Base-by-base conservation (phyloP, 768 basidiomycete species). In the Sistotremastrum niveocremeum region DNA sequence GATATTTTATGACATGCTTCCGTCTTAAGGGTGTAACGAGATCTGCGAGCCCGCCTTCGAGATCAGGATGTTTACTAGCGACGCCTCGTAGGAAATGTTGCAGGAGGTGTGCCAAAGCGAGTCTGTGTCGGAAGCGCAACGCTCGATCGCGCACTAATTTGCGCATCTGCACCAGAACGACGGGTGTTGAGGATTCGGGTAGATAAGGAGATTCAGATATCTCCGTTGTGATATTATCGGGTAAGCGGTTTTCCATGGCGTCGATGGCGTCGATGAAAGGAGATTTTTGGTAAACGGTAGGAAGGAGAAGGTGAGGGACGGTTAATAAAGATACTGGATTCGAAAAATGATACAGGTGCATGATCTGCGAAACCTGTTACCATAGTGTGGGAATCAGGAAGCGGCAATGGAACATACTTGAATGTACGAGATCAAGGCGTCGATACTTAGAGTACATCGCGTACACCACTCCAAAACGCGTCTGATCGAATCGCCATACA, bases 281-380 rank as follows among this genome's bases (percentile, higher is more conserved):
- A 32, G 41, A 56, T 34, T 42, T 42, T 11, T 42, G 29, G 6
- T 20, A 7, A 4, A 36, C 34, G 4, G 38, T n/a, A 29, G 42
- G 52, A 7, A 52, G 55, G 8, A 42, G 52, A 4, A 34, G 55
- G 45, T 46, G 60, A 39, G 62, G 51, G 28, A 58, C 58, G 5
- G 64, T 56, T 10, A 80, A 61, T 6, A 69, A 42, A 3, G 72
- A 66, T 9, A 84, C 58, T 0, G 79, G 76, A 29, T 83, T 74
- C 33, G 59, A 68, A 51, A 83, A 84, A 57, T 88, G 84, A 49
- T 81, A 81, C 58, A 86, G 59, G 55, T 84, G 67, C 0, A 67
- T 66, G 2, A 86, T 62, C 81, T 86, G 51, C 30, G 9, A 43
- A 6, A 35, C 9, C 39, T 6, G 11, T 44, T 33, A 50, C 46